These are phyloP conservation scores for Fusarium subtropicale DNA, from an alignment of 2,329 filamentous ascomycete genomes.

Conservation along the genomic window DNA sequence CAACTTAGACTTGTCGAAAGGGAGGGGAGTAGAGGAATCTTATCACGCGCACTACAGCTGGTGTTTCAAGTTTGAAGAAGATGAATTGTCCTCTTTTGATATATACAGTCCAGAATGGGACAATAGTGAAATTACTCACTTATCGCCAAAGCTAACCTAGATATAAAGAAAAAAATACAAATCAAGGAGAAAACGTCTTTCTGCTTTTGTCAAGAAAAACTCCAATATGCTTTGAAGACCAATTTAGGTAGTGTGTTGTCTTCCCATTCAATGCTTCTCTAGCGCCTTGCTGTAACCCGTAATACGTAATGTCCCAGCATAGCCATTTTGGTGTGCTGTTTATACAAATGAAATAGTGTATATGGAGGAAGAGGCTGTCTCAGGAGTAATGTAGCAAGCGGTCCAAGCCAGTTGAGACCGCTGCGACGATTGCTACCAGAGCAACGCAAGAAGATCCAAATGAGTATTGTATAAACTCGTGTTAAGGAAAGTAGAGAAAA, in stretches of 20 bases:
- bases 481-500: constrained; percentile 9
- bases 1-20: constrained; percentile 31
- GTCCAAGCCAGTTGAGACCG: constrained; percentile 37
- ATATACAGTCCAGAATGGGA: constrained; percentile 27
- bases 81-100: constrained; percentile 31
- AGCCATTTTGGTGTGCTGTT: constrained; percentile 30
- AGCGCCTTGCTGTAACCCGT: constrained; percentile 43
- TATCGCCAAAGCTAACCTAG: constrained; percentile 3
- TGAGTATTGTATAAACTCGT: constrained; percentile 12
- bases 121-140: constrained; percentile 27
- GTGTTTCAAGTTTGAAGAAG: constrained; percentile 11
- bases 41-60: constrained; percentile 16
- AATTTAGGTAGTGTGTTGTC: constrained; percentile 10
- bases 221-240: constrained; percentile 35
- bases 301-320: constrained; percentile 37
- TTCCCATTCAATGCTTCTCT: constrained; percentile 30
- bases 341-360: constrained; percentile 35
- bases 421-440: constrained; percentile 29
- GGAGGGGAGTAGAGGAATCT: constrained; percentile 9
- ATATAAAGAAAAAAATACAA: constrained; percentile 8
- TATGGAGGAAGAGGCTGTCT: constrained; percentile 22
- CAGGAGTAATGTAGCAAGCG: constrained; percentile 12
- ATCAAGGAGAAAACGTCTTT: constrained; percentile 11
- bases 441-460: constrained; percentile 28
- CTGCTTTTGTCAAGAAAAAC: constrained; percentile 30